phyloP scores from a whole-genome alignment of 2,329 filamentous ascomycete genomes.

The Penicillium sclerotiorum region DNA sequence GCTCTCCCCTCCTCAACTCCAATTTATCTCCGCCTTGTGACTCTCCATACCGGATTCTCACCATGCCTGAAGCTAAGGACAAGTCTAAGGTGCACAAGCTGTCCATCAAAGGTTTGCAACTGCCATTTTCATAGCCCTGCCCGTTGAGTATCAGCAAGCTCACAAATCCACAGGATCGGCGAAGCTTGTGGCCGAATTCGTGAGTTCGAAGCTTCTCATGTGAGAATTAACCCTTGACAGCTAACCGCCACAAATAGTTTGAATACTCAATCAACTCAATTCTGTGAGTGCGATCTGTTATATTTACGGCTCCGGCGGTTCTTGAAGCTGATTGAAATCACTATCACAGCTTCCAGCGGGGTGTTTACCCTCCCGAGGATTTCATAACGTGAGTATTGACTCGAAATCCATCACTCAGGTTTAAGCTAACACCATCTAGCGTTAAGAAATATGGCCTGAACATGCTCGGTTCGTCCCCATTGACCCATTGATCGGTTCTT shows the following conservation, averaged over 20 bases:
- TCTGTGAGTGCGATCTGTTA: constrained; percentile 59
- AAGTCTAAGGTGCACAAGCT: constrained; percentile 95
- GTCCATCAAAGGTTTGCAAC: constrained; percentile 55
- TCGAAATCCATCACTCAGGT: not conserved
- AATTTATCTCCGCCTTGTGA: too few species aligned
- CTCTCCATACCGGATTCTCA: constrained; percentile 16
- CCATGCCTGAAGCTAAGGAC: constrained; percentile 56
- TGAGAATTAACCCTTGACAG: constrained; percentile 12
- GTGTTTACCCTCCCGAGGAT: constrained; percentile 88
- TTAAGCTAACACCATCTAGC: constrained; percentile 32
- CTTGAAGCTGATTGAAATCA: constrained; percentile 22
- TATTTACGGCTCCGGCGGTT: not conserved
- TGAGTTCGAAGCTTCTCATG: constrained; percentile 51
- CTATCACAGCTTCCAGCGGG: constrained; percentile 72
- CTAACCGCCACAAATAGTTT: constrained; percentile 60
- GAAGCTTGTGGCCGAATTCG: constrained; percentile 93
- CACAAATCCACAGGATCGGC: constrained; percentile 60
- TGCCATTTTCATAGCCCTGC: not conserved
- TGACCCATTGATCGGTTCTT: not conserved
- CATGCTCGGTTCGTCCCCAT: constrained; percentile 70
- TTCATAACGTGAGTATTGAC: constrained; percentile 73
- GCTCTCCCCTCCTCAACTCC: constrained; percentile 1
- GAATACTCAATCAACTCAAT: constrained; percentile 99
- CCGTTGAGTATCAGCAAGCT: constrained; percentile 29
- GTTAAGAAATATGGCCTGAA: constrained; percentile 99